Conservation (phyloP, 2,329 filamentous ascomycete genomes). For the Aureobasidium sp. region DNA sequence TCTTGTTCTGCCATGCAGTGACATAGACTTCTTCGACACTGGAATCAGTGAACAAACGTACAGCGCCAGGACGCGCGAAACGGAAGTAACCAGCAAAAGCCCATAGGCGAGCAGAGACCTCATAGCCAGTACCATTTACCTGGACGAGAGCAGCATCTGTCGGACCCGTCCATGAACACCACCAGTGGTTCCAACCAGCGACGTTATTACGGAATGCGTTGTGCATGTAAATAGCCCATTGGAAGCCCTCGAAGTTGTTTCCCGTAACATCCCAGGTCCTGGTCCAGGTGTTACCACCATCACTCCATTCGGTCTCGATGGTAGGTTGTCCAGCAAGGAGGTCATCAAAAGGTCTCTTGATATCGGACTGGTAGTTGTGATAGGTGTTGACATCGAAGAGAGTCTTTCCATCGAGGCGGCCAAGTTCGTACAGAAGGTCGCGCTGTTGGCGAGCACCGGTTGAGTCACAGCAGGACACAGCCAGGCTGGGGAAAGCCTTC, state of each 20-base stretch:
- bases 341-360: slow-evolving; percentile 19
- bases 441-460: slow-evolving; percentile 22
- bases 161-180: slow-evolving; percentile 15
- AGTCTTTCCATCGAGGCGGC: slow-evolving; percentile 16
- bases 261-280: slow-evolving; percentile 20
- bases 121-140: slow-evolving; percentile 18
- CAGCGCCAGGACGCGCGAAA: slow-evolving; percentile 21
- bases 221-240: slow-evolving; percentile 25
- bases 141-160: slow-evolving; percentile 19
- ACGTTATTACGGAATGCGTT: slow-evolving; percentile 20
- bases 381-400: slow-evolving; percentile 22
- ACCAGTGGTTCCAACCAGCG: slow-evolving; percentile 20
- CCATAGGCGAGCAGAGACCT: slow-evolving; percentile 22
- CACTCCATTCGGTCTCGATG: slow-evolving; percentile 22
- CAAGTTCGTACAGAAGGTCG: slow-evolving; percentile 20
- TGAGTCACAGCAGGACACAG: slow-evolving; percentile 21
- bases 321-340: slow-evolving; percentile 19
- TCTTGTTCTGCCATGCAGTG: slow-evolving; percentile 20
- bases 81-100: slow-evolving; percentile 23
- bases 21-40: slow-evolving; percentile 21
- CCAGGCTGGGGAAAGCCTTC: slow-evolving; percentile 20
- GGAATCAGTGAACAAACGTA: slow-evolving; percentile 18
- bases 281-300: slow-evolving; percentile 16
- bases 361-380: slow-evolving; percentile 23
- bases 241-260: slow-evolving; percentile 21